Evolutionary conservation across 2,329 filamentous ascomycete species (phyloP).

Genomic region (Monosporascus cannonballus): DNA sequence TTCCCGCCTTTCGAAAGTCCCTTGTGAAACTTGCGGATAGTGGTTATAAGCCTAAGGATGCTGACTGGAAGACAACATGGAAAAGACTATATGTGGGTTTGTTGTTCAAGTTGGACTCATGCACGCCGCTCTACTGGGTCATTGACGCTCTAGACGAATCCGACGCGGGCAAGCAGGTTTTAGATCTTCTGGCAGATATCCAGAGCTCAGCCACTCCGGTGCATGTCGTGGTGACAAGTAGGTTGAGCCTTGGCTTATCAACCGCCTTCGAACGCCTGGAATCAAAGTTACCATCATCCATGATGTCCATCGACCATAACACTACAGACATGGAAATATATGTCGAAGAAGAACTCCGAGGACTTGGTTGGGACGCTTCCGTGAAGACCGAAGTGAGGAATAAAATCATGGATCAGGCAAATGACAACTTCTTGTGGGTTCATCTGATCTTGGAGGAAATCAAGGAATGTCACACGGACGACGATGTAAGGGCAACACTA

Average conservation of each 20-base stretch:
- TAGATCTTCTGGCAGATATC: slow-evolving; percentile 5
- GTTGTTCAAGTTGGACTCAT: slow-evolving; percentile 1
- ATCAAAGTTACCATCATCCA: neutral
- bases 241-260: neutral
- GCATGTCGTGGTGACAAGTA: slow-evolving; percentile 1
- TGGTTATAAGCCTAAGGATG: neutral
- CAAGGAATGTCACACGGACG: slow-evolving; percentile 17
- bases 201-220: neutral
- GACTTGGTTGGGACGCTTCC: slow-evolving; percentile 3
- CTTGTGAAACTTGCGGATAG: neutral
- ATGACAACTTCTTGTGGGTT: slow-evolving; percentile 30
- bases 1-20: slow-evolving; percentile 1
- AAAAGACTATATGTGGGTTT: slow-evolving; percentile 2
- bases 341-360: slow-evolving; percentile 5
- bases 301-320: neutral
- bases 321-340: slow-evolving; percentile 7
- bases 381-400: slow-evolving; percentile 6
- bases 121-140: slow-evolving; percentile 7
- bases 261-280: neutral
- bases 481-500: slow-evolving; percentile 17
- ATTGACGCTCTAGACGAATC: slow-evolving; percentile 11
- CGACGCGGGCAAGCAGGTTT: neutral
- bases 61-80: slow-evolving; percentile 8
- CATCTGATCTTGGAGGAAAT: slow-evolving; percentile 23
- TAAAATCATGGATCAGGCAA: slow-evolving; percentile 17